These are phyloP conservation scores for Echinosophora koreensis DNA, from an alignment of 306 rosid genomes.

Conservation along the genomic window DNA sequence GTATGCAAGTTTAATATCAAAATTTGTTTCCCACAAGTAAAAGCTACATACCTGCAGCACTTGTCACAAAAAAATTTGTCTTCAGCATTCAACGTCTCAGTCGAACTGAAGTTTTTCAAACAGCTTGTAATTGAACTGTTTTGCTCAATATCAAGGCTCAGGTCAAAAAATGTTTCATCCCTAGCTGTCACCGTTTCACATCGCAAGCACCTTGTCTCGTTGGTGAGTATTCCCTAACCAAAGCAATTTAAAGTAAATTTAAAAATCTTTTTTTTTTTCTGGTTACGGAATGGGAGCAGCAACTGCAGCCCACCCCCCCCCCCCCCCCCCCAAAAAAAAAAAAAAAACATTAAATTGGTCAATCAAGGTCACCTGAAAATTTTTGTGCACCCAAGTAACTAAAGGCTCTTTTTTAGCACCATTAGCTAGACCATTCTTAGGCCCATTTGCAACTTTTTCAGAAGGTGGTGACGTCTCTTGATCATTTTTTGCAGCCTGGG, in stretches of 20 bases:
- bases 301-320: background rate
- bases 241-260: constrained; percentile 26
- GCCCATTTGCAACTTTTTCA: constrained; percentile 71
- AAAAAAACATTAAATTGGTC: background rate
- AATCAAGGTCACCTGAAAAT: constrained; percentile 79
- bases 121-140: constrained; percentile 98
- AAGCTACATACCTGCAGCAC: constrained; percentile 84
- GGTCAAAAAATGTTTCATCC: constrained; percentile 93
- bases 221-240: constrained; percentile 89
- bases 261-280: background rate
- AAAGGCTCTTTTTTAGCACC: constrained; percentile 82
- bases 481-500: constrained; percentile 73
- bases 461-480: constrained; percentile 72
- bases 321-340: too few relatives aligned
- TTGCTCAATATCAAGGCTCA: constrained; percentile 98
- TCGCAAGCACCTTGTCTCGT: constrained; percentile 89
- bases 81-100: constrained; percentile 96
- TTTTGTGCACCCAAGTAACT: constrained; percentile 93
- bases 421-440: constrained; percentile 61
- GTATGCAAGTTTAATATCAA: constrained; percentile 12
- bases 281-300: background rate
- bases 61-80: constrained; percentile 97
- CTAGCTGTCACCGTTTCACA: constrained; percentile 95
- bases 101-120: constrained; percentile 97
- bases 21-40: background rate